These are phyloP conservation scores for Beauveria bassiana DNA, from an alignment of 2,329 filamentous ascomycete species.

Conservation along the genomic window DNA sequence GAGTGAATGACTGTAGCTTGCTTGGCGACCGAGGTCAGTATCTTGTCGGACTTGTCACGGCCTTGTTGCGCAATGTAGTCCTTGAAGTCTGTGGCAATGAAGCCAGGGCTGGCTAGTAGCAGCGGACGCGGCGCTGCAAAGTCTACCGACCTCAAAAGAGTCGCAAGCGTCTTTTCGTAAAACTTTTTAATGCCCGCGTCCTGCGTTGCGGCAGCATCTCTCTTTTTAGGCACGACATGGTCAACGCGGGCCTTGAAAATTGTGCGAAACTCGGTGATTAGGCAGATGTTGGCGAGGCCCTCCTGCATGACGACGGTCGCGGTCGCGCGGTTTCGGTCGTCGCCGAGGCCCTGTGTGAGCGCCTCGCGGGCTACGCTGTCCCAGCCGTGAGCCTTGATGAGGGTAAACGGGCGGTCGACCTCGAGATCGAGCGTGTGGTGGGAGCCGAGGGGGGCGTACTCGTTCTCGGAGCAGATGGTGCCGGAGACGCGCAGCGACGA, in stretches of 20 bases:
- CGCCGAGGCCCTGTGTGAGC: slow-evolving; percentile 69
- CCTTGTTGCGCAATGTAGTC: slow-evolving; percentile 61
- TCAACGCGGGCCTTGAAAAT: slow-evolving; percentile 59
- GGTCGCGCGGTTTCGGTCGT: slow-evolving; percentile 71
- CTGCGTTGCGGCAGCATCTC: slow-evolving; percentile 55
- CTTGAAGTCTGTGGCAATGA: slow-evolving; percentile 73
- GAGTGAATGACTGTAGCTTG: slow-evolving; percentile 71
- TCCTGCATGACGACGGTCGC: slow-evolving; percentile 94
- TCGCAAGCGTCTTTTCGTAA: slow-evolving; percentile 68
- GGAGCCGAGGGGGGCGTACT: slow-evolving; percentile 44
- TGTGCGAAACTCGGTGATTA: slow-evolving; percentile 74
- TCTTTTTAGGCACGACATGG: slow-evolving; percentile 59
- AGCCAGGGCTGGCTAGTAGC: slow-evolving; percentile 82
- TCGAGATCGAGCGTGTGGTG: slow-evolving; percentile 70
- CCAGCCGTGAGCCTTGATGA: slow-evolving; percentile 81
- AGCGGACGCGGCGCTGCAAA: slow-evolving; percentile 63
- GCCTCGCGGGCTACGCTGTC: slow-evolving; percentile 79
- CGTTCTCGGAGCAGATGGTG: slow-evolving; percentile 44
- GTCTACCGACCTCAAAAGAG: slow-evolving; percentile 71
- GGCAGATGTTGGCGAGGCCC: slow-evolving; percentile 71
- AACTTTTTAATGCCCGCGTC: slow-evolving; percentile 65
- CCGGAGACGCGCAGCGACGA: slow-evolving; percentile 51
- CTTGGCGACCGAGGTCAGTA: slow-evolving; percentile 53
- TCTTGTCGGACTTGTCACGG: slow-evolving; percentile 55
- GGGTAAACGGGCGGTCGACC: slow-evolving; percentile 75